These are phyloP conservation scores for Coemansia sp. DNA, from an alignment of 192 early-diverging fungal genomes.

Conservation along the genomic window DNA sequence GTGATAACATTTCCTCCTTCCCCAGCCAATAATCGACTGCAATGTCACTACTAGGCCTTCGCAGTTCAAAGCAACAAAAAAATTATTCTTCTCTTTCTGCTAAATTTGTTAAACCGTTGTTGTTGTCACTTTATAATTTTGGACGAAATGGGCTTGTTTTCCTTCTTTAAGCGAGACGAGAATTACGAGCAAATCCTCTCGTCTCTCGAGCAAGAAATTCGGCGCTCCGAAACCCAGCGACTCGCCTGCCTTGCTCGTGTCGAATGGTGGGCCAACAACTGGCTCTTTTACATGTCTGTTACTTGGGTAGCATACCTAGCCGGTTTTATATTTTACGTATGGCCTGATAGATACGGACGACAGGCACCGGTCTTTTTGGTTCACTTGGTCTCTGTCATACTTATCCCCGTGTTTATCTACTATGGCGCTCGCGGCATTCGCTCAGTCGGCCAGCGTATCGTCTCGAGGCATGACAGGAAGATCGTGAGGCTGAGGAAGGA, in stretches of 20 bases:
- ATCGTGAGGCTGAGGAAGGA: constrained; percentile 55
- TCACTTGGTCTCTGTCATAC: constrained; percentile 23
- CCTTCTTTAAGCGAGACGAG: constrained; percentile 47
- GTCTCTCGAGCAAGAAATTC: constrained; percentile 61
- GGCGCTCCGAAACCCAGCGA: constrained; percentile 48
- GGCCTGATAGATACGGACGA: constrained; percentile 34
- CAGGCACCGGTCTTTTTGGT: constrained; percentile 24
- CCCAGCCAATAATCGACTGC: neutral
- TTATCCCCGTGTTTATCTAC: constrained; percentile 37
- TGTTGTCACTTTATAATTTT: neutral
- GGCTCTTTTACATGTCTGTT: constrained; percentile 44
- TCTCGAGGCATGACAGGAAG: constrained; percentile 26
- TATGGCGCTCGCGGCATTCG: constrained; percentile 39
- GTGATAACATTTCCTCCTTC: no score
- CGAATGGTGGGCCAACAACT: constrained; percentile 38
- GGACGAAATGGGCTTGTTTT: constrained; percentile 37
- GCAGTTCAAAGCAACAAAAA: neutral
- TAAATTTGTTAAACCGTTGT: no score
- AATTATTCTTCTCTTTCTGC: neutral
- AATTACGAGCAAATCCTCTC: constrained; percentile 66
- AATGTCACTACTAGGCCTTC: neutral
- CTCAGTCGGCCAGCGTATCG: constrained; percentile 23
- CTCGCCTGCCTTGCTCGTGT: constrained; percentile 24
- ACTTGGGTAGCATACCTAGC: constrained; percentile 41
- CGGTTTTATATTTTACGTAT: constrained; percentile 46